These are phyloP conservation scores for Ophiostoma ips DNA, from an alignment of 2,329 filamentous ascomycete genomes.

Conservation along the genomic window DNA sequence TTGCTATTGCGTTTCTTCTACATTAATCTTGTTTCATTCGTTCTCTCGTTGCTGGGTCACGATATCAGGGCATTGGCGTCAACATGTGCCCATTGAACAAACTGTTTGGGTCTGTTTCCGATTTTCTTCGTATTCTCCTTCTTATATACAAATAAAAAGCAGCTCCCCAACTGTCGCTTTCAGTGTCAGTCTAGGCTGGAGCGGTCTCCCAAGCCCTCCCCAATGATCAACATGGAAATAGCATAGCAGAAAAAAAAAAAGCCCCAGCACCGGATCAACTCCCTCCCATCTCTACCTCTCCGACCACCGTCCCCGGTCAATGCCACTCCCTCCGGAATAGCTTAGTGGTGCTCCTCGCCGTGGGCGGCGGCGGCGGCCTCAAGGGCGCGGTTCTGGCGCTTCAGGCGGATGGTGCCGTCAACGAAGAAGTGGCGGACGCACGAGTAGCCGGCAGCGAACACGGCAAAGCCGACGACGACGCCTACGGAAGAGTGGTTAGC, in stretches of 20 bases:
- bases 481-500: constrained; percentile 35
- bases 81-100: neutral
- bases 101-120: neutral
- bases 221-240: neutral
- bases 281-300: neutral
- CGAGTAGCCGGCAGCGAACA: constrained; percentile 73
- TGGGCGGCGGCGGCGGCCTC: constrained; percentile 25
- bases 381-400: constrained; percentile 48
- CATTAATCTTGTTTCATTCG: too few species aligned
- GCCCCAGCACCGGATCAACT: neutral
- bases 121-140: neutral
- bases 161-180: neutral
- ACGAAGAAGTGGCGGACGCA: constrained; percentile 65
- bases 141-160: constrained; percentile 2
- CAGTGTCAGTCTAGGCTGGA: neutral
- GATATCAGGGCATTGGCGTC: neutral
- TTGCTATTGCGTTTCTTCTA: too few species aligned
- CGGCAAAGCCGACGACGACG: constrained; percentile 73
- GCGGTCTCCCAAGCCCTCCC: neutral
- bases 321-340: neutral
- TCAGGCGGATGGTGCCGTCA: constrained; percentile 86
- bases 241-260: too few species aligned
- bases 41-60: too few species aligned
- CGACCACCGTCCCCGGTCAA: neutral
- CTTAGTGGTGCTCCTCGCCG: constrained; percentile 14